These are phyloP conservation scores for Cutaneotrichosporon sp. DNA, from an alignment of 1,284 basidiomycete species.

Conservation along the genomic window DNA sequence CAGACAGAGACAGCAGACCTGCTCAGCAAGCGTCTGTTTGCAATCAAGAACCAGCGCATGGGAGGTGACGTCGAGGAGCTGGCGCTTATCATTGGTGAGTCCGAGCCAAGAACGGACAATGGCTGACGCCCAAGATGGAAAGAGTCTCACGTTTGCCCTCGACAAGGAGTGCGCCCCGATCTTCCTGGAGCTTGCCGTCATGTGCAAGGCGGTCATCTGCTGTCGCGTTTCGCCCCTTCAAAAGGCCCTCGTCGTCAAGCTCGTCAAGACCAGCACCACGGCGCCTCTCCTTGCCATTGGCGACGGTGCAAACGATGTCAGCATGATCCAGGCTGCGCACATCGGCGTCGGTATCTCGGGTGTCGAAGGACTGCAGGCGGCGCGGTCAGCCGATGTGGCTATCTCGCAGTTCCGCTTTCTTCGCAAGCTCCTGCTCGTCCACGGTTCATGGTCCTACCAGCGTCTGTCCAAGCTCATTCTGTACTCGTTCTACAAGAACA, in stretches of 20 bases:
- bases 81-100: conserved; percentile 83
- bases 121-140: conserved; percentile 66
- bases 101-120: background rate
- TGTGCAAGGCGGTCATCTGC: conserved; percentile 64
- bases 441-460: conserved; percentile 97
- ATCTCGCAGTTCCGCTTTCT: conserved; percentile 98
- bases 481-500: conserved; percentile 96
- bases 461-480: conserved; percentile 91
- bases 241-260: conserved; percentile 95
- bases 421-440: conserved; percentile 91
- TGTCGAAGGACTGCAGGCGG: conserved; percentile 97
- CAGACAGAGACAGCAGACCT: conserved; percentile 80
- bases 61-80: conserved; percentile 90
- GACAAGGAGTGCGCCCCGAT: conserved; percentile 84
- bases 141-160: conserved; percentile 85
- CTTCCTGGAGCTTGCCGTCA: conserved; percentile 91
- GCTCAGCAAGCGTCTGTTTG: conserved; percentile 76
- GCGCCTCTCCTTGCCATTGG: conserved; percentile 86
- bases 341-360: conserved; percentile 94
- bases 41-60: conserved; percentile 86
- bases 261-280: conserved; percentile 94
- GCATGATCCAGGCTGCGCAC: conserved; percentile 60
- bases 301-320: conserved; percentile 59
- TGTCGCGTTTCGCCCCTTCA: conserved; percentile 91
- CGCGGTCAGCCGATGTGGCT: conserved; percentile 90